Evolutionary conservation across 768 basidiomycete genomes (phyloP).

Genomic region (Lentinula aciculospora): DNA sequence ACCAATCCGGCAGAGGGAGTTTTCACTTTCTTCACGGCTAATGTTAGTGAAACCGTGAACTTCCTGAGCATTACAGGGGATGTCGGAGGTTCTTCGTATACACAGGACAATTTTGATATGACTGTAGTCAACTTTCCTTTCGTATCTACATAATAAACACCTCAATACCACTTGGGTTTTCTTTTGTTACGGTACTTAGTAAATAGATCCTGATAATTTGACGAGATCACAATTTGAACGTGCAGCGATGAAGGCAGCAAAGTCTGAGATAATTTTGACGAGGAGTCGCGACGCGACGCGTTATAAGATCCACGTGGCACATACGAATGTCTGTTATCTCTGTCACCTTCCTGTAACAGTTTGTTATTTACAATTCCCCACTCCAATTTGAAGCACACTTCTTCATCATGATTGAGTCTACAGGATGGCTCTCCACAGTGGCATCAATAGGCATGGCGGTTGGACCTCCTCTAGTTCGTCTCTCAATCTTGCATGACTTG

Average conservation of each 20-base stretch:
- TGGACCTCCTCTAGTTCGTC: constrained; percentile 62
- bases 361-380: no score
- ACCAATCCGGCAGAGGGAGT: not conserved
- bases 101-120: not conserved
- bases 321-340: no score
- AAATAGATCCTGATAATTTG: no score
- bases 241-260: no score
- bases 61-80: not conserved
- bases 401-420: not conserved
- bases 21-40: not conserved
- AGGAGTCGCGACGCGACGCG: no score
- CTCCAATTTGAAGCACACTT: not conserved
- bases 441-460: constrained; percentile 82
- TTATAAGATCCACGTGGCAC: no score
- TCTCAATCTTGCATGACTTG: not conserved
- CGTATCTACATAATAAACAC: not conserved
- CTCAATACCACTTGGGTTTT: not conserved
- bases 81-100: not conserved
- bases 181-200: not conserved
- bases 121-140: not conserved
- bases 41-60: not conserved
- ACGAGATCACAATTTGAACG: no score
- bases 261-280: no score
- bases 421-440: constrained; percentile 54
- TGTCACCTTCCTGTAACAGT: no score